Base-by-base conservation (phyloP, 208 protist genomes). In the Willaertia magna region DNA sequence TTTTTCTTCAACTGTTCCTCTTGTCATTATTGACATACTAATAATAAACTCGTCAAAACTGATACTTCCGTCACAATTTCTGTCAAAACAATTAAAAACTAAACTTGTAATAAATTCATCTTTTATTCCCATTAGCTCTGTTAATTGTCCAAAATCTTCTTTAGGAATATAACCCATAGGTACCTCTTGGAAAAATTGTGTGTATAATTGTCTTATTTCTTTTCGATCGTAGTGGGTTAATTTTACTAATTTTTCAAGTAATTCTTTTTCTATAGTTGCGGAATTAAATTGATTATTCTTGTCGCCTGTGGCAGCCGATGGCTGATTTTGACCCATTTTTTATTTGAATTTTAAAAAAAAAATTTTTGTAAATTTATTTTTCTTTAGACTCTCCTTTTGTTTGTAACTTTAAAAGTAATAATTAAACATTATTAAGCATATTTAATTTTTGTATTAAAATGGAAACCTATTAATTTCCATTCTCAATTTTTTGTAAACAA, bases 131-230 rank as follows among this genome's bases (percentile, higher is more conserved):
- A 85, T 85, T 20, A 85, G 39, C 20, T 78, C 74, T 7, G 82
- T 78, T 30, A 85, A 51, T 42, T 78, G 61, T n/a, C 43, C 4
- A 85, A 85, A 85, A 85, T 85, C 82, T 26, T 61, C 46, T 85
- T 51, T 75, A 26, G 82, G 74, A 42, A 85, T 78, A 51, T 6
- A 49, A 1, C 82, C 82, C 34, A 6, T 61, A 6, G 82, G 82
- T 20, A 78, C 82, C n/a, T 85, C 82, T 49, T 55, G 1, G 49
- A 22, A 52, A 61, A 61, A 85, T 34, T 85, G 82, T 39, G 18
- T 61, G 40, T 61, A n/a, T 40, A 85, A 52, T 78, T 85, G 82
- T 51, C 40, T 75, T 30, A 85, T 75, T 51, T 85, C 82, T 12
- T 85, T 78, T 34, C 39, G 47, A 52, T 75, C 59, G 39, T 79